Conservation (phyloP, 345 rosid genomes). For the Brassica incana region DNA sequence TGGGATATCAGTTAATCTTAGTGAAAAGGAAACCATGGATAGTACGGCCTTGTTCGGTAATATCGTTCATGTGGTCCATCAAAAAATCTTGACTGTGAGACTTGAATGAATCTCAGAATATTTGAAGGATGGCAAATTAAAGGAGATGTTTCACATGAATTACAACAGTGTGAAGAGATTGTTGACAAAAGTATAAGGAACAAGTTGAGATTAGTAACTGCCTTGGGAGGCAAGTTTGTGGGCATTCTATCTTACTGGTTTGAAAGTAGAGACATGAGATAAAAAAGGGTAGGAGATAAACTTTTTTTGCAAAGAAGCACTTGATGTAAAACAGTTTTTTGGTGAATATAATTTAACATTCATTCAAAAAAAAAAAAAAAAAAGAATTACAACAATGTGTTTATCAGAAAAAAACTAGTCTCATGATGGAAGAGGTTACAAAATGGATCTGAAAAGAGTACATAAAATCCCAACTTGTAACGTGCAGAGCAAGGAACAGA, state of each 20-base stretch:
- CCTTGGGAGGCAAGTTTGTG: no score
- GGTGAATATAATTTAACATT: no score
- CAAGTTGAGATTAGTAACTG: no score
- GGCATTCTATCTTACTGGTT: no score
- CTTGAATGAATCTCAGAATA: background rate
- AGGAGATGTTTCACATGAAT: conserved; percentile 16
- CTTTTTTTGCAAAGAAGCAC: no score
- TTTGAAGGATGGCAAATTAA: background rate
- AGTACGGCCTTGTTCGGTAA: background rate
- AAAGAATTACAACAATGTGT: background rate
- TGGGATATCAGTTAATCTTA: background rate
- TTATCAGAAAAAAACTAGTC: conserved; percentile 12
- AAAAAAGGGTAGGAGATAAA: no score
- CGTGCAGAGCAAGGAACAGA: conserved; percentile 6
- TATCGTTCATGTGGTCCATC: conserved; percentile 3
- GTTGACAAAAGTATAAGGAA: no score
- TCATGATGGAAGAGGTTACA: background rate
- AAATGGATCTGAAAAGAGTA: background rate
- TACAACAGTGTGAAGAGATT: background rate
- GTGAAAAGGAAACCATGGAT: background rate
- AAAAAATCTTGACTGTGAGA: conserved; percentile 14
- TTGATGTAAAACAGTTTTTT: no score
- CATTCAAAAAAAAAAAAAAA: no score
- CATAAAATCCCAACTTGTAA: background rate
- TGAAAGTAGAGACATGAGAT: no score